phyloP scores from a whole-genome alignment of 2,329 filamentous ascomycete genomes.

The Trichophyton schoenleinii region DNA sequence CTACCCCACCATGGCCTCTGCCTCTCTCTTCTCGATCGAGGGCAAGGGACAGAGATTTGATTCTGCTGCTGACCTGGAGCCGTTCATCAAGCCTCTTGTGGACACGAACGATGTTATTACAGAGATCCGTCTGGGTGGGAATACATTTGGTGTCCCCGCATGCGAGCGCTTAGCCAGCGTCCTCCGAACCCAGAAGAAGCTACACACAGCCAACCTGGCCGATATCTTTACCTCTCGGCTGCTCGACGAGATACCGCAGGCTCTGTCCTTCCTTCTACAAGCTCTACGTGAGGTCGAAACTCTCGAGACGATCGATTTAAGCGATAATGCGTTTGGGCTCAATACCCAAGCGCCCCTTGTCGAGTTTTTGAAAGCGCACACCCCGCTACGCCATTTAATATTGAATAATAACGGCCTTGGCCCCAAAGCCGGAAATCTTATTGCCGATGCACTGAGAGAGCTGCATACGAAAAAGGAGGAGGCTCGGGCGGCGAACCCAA shows the following conservation, averaged over 20 bases:
- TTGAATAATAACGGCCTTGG: constrained; percentile 98
- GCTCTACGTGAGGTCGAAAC: constrained; percentile 75
- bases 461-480: constrained; percentile 75
- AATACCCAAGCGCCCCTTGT: constrained; percentile 90
- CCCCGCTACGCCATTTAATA: constrained; percentile 83
- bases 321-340: constrained; percentile 94
- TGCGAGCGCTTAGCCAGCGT: constrained; percentile 75
- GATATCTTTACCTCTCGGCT: constrained; percentile 96
- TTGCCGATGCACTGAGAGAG: constrained; percentile 74
- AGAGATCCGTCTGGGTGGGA: constrained; percentile 76
- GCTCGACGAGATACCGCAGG: constrained; percentile 83
- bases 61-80: constrained; percentile 71
- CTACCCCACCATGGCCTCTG: constrained; percentile 39
- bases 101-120: constrained; percentile 58
- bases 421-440: constrained; percentile 74
- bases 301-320: constrained; percentile 84
- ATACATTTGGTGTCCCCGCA: constrained; percentile 82
- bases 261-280: constrained; percentile 71
- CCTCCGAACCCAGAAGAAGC: constrained; percentile 67
- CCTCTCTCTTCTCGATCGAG: constrained; percentile 64
- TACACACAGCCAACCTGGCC: constrained; percentile 75
- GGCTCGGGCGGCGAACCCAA: constrained; percentile 47
- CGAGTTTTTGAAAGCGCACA: constrained; percentile 77
- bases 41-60: constrained; percentile 88
- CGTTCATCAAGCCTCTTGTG: constrained; percentile 64